Conservation (phyloP, 371 early-diverging fungal species). For the Agmasoma carcini region DNA sequence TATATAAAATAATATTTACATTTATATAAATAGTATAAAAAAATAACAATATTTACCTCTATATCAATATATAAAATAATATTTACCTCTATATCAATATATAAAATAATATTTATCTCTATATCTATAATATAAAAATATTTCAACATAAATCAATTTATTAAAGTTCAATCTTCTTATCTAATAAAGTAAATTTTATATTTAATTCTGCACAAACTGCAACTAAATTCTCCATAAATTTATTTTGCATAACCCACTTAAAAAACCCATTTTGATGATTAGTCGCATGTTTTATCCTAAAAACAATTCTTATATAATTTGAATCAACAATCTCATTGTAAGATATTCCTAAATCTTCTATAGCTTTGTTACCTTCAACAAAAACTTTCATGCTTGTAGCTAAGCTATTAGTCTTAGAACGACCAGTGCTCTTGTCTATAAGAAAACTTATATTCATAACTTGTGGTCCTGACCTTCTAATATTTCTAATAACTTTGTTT, state of each 20-base stretch:
- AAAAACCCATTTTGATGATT: slow-evolving; percentile 54
- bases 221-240: slow-evolving; percentile 40
- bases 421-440: slow-evolving; percentile 17
- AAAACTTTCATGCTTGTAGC: slow-evolving; percentile 25
- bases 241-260: slow-evolving; percentile 49
- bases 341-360: slow-evolving; percentile 19
- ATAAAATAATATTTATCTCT: too few relatives aligned
- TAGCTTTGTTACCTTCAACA: slow-evolving; percentile 27
- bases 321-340: slow-evolving; percentile 24
- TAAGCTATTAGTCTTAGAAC: slow-evolving; percentile 11
- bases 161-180: neutral
- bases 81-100: neutral
- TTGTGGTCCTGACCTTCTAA: slow-evolving; percentile 47
- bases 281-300: slow-evolving; percentile 47
- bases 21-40: too few relatives aligned
- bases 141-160: neutral
- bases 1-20: too few relatives aligned
- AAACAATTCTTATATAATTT: slow-evolving; percentile 17
- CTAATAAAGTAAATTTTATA: slow-evolving; percentile 8
- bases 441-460: slow-evolving; percentile 36
- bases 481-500: slow-evolving; percentile 41
- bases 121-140: neutral
- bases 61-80: neutral
- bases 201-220: slow-evolving; percentile 1
- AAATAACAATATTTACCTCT: neutral